Evolutionary conservation across 2,329 filamentous ascomycete species (phyloP).

Genomic region (Fusarium verticillioides): DNA sequence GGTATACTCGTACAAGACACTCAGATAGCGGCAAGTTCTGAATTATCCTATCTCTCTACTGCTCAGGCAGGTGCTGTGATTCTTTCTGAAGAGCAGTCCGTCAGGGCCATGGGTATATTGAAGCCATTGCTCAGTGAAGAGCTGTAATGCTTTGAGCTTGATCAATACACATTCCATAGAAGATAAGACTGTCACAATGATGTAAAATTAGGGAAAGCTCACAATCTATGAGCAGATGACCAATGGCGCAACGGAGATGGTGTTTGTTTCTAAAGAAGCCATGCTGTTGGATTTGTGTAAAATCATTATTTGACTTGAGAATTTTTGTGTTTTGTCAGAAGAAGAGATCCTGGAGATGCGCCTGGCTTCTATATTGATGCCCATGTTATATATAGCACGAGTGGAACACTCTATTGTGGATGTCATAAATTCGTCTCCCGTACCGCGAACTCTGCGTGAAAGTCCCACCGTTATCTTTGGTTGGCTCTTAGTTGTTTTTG

Average conservation of each 20-base stretch:
- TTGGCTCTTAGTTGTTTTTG: background rate
- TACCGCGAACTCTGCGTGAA: background rate
- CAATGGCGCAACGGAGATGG: constrained; percentile 26
- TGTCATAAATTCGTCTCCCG: background rate
- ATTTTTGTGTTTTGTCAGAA: constrained; percentile 5
- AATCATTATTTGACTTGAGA: constrained; percentile 1
- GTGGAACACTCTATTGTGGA: constrained; percentile 30
- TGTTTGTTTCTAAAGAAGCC: constrained; percentile 27
- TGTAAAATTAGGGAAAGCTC: constrained; percentile 29
- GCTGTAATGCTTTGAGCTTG: constrained; percentile 10
- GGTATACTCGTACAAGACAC: constrained; percentile 82
- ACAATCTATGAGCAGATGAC: background rate
- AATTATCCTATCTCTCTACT: constrained; percentile 92
- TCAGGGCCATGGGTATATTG: constrained; percentile 78
- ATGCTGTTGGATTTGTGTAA: background rate
- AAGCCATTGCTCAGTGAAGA: constrained; percentile 59
- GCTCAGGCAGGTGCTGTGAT: constrained; percentile 91
- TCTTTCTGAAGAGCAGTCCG: constrained; percentile 77
- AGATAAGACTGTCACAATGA: background rate
- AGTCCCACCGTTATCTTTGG: background rate
- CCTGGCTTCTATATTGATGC: constrained; percentile 41
- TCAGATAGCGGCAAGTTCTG: constrained; percentile 65
- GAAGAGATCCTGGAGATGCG: constrained; percentile 24
- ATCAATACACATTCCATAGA: background rate
- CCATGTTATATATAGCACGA: constrained; percentile 19